Base-by-base conservation (phyloP, 257 asterid genomes). In the Echites panduratus region DNA sequence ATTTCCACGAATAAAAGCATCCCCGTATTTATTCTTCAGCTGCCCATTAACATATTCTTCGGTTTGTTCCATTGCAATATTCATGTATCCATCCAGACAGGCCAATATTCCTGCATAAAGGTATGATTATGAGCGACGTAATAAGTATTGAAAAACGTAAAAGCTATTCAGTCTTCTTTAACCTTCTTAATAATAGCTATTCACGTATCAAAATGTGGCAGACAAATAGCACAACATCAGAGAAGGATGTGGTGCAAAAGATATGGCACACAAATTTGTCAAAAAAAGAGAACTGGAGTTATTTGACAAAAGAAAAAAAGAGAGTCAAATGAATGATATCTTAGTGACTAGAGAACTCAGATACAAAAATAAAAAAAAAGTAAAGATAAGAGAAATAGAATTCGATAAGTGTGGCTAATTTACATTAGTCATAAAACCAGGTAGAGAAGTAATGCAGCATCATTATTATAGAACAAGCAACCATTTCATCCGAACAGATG, bases 31-130 rank as follows among this genome's bases (percentile, higher is more conserved):
- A 79, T 91, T 91, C 84, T 94, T 94, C 90, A 91, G 79, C 79
- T 94, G 99, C 47, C 99, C 99, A 24, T 91, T 94, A 52, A 94
- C 98, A 66, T 94, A 94, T 83, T 94, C 98, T 86, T 94, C 98
- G 4, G 98, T 94, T 78, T 94, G 97, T 76, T 94, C 98, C 98
- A 94, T 94, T 2, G 98, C 98, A 65, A 94, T 94, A 73, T 94
- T 94, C 97, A 94, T 94, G 75, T 91, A 94, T 62, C 98, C 98
- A 86, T 94, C 98, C 73, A 94, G 82, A 77, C 97, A 94, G 40
- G 98, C 98, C 64, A 94, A 91, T 75, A 91, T 91, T 75, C 97
- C 98, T 91, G 83, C 59, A 68, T 6, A 26, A 27, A 13, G 12
- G 7, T 5, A 47, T 12, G 16, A 24, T 45, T 22, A 67, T 5